phyloP scores from a whole-genome alignment of 192 early-diverging fungal species.

The Umbelopsis vinacea region DNA sequence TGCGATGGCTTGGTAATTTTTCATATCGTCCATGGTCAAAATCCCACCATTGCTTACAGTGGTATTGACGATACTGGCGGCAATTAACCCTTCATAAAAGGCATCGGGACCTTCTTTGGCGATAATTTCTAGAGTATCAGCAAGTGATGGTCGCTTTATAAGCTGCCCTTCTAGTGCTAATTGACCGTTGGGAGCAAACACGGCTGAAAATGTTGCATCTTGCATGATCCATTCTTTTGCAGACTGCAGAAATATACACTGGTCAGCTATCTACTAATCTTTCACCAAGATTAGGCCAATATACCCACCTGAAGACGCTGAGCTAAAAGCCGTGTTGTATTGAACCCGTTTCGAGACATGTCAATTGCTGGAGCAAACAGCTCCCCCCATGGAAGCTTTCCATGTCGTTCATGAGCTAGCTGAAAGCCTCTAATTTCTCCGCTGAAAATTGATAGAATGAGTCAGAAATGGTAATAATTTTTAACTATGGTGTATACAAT shows the following conservation, averaged over 20 bases:
- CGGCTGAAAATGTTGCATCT: slow-evolving; percentile 47
- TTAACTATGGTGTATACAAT: not conserved
- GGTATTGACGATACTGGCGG: slow-evolving; percentile 67
- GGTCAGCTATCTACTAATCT: not conserved
- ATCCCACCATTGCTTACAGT: slow-evolving; percentile 74
- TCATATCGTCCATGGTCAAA: slow-evolving; percentile 76
- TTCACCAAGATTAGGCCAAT: not conserved
- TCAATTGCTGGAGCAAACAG: slow-evolving; percentile 80
- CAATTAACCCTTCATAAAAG: slow-evolving; percentile 64
- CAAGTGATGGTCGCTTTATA: slow-evolving; percentile 61
- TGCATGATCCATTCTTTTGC: slow-evolving; percentile 41
- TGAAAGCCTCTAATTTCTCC: slow-evolving; percentile 91
- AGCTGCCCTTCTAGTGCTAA: slow-evolving; percentile 71
- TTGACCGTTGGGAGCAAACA: slow-evolving; percentile 76
- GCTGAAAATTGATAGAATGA: slow-evolving; percentile 30
- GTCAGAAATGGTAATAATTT: slow-evolving; percentile 11
- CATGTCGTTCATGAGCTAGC: slow-evolving; percentile 75
- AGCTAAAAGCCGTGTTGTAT: slow-evolving; percentile 33
- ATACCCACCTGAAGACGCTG: slow-evolving; percentile 35
- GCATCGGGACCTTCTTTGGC: slow-evolving; percentile 63
- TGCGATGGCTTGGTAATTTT: slow-evolving; percentile 63
- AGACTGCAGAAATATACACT: not conserved
- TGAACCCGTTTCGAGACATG: slow-evolving; percentile 78
- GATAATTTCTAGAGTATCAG: slow-evolving; percentile 66
- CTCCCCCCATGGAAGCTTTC: slow-evolving; percentile 81